Evolutionary conservation across 2,329 filamentous ascomycete species (phyloP).

Genomic region (Microdochium trichocladiopsis): DNA sequence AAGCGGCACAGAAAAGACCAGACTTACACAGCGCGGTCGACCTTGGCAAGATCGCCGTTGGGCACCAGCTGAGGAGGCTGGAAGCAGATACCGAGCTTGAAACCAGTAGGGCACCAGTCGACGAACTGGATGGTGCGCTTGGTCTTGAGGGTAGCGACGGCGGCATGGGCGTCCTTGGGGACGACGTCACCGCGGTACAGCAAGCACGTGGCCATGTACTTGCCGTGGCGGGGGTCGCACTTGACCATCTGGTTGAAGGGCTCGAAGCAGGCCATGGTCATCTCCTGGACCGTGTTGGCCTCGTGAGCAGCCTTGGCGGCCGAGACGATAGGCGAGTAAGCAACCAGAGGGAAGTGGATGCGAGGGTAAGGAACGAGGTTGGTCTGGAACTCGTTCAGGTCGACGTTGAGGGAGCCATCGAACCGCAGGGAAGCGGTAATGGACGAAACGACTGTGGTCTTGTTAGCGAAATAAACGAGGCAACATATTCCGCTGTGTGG

Average conservation of each 20-base stretch:
- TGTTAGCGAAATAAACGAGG: constrained; percentile 16
- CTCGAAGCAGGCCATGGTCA: constrained; percentile 99
- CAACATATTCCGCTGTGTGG: constrained; percentile 1
- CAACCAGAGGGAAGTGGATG: constrained; percentile 98
- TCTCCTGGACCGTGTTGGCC: constrained; percentile 96
- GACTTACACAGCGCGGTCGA: constrained; percentile 96
- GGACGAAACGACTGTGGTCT: constrained; percentile 75
- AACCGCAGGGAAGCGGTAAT: constrained; percentile 98
- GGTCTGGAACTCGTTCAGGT: constrained; percentile 99
- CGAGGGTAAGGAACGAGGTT: constrained; percentile 98
- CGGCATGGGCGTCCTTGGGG: constrained; percentile 87
- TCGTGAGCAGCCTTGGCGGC: constrained; percentile 95
- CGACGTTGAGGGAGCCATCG: constrained; percentile 97
- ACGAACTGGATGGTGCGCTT: constrained; percentile 99
- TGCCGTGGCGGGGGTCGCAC: constrained; percentile 96
- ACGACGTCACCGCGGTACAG: constrained; percentile 98
- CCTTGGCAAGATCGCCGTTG: constrained; percentile 95
- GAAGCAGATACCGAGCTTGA: constrained; percentile 99
- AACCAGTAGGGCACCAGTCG: constrained; percentile 99
- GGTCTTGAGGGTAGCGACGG: constrained; percentile 95
- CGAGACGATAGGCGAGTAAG: constrained; percentile 90
- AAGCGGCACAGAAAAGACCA: constrained; percentile 27
- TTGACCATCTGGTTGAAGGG: constrained; percentile 99
- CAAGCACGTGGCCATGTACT: constrained; percentile 99
- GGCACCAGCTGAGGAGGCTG: constrained; percentile 93